Base-by-base conservation (phyloP, 2,329 filamentous ascomycete genomes). In the Cercospora sp. region DNA sequence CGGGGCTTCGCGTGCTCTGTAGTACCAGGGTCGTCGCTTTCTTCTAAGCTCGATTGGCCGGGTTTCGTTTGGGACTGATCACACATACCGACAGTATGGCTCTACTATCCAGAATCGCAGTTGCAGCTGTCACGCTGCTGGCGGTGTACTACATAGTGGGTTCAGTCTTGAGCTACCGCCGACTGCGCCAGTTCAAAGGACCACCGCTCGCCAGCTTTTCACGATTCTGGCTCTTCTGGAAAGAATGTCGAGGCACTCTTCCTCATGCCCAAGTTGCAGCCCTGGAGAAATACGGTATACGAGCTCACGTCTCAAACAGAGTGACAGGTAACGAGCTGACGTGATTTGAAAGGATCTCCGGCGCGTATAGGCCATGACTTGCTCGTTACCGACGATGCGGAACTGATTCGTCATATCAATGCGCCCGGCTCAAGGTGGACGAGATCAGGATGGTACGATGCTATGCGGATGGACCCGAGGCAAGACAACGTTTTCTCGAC, bases 401-500 rank as follows among this genome's bases (percentile, higher is more conserved):
- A 85, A 31, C 75, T 85, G 6, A 78, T 83, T 79, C 76, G 78
- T 57, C 82, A 75, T 74, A 82, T 81, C 72, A 83, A 79, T 75
- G 80, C 76, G 60, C 78, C 79, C 8, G 74, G 68, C 12, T 76
- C 75, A 9, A 66, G 67, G 33, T 77, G 75, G 74, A 72, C 69
- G 28, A 67, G 75, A 13, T 78, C 78, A 0, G 71, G 70, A 1
- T 86, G 84, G 79, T 87, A 86, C 72, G 78, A 81, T 66, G 82
- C 80, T 4, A 79, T 84, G 65, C 81, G 82, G 13, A 80, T 89
- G 68, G 83, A 88, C 66, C 83, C 85, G 0, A 80, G 83, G n/a
- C 78, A 79, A 4, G 84, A 88, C 72, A 87, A 85, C 64, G 78
- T 88, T 36, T 87, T 88, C 67, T 84, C 80, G 1, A 80, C 85